Evolutionary conservation across 805 yeast genomes (phyloP), one percentile per base, ranked within the genome.

Genomic region (Starmerella etchellsii): DNA sequence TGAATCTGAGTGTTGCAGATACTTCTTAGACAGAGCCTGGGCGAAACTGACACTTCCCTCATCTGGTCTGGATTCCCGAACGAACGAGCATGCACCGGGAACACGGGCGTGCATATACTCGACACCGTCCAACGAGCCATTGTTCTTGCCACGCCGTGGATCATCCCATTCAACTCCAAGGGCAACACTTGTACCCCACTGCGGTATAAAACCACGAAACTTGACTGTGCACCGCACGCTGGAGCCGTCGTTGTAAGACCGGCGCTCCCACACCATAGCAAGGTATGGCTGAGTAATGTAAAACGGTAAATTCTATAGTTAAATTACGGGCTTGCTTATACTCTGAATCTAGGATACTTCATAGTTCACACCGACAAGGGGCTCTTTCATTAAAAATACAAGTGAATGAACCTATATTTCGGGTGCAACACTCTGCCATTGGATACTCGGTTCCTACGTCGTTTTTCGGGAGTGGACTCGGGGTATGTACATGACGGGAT

Each of bases 111-210:
- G 26, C 56, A 87, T 87, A 55, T 82, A 82, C 39, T 55, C 50
- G 0, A 59, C 51, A 0, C 78, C 82, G 18, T 70, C 63, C 22
- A 73, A 45, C 1, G 54, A 42, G 0, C 97, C 97, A 46, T 70
- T 62, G 55, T 85, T 74, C 51, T 77, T 82, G 1, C 96, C 96
- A 27, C 84, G 64, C 0, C 44, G 41, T 0, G 68, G 59, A 34
- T 74, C 64, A 55, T 87, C 96, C 95, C 95, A 87, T 57, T 87
- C 95, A 3, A 87, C 67, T 0, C 96, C 96, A 13, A 72, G 57
- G 0, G 88, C 84, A 1, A 48, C 31, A 0, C 57, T 62, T 9
- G 57, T 54, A 0, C 71, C 69, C 95, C 95, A 84, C 11, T 62
- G 65, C 0, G 76, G 74, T 0, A 84, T 59, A 2, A 37, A 33